These are phyloP conservation scores for Arabidopsis thaliana DNA, from an alignment of 345 rosid genomes.

Conservation along the genomic window TAIR10.1 NC_003074.8:23011501-23012000, in stretches of 20 bases:
- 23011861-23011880: conserved; percentile 64
- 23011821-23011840: conserved; percentile 61
- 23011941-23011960: conserved; percentile 62
- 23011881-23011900: conserved; percentile 74
- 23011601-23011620: not conserved
- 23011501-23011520: conserved; percentile 88
- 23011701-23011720: conserved; percentile 63
- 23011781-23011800: conserved; percentile 89
- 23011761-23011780: conserved; percentile 62
- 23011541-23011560: conserved; percentile 73
- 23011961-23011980: conserved; percentile 58
- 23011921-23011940: conserved; percentile 77
- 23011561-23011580: conserved; percentile 33
- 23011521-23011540: conserved; percentile 82
- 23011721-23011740: conserved; percentile 59
- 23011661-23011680: conserved; percentile 69
- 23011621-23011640: conserved; percentile 19
- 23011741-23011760: conserved; percentile 64
- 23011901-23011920: conserved; percentile 75
- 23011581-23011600: conserved; percentile 19
- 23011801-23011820: conserved; percentile 69
- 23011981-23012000: conserved; percentile 65
- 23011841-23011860: conserved; percentile 64
- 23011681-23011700: conserved; percentile 67
- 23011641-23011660: conserved; percentile 46